Conservation (phyloP, 306 rosid genomes). For the Echinosophora koreensis region DNA sequence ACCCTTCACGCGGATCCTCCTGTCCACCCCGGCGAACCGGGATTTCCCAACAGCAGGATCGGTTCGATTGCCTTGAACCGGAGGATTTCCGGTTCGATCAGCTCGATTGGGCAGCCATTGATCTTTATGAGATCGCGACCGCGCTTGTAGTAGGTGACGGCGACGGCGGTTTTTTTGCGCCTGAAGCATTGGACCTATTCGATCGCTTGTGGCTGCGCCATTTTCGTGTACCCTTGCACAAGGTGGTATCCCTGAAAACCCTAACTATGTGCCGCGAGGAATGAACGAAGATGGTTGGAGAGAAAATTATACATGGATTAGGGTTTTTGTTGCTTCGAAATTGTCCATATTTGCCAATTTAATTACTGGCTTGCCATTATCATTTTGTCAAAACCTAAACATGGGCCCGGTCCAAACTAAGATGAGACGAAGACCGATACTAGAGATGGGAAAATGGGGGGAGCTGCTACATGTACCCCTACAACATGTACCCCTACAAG, state of each 20-base stretch:
- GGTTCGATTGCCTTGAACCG: conserved; percentile 88
- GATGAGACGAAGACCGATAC: neutral
- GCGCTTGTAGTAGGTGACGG: conserved; percentile 88
- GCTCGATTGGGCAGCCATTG: conserved; percentile 88
- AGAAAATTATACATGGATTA: neutral
- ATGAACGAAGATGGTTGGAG: fast-evolving
- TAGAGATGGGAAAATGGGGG: no score
- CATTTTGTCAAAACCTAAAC: no score
- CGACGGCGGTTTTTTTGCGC: conserved; percentile 90
- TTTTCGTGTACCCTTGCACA: neutral
- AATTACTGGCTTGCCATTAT: conserved; percentile 1
- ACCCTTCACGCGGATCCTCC: conserved; percentile 82
- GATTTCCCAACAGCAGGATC: conserved; percentile 67
- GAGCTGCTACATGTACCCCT: no score
- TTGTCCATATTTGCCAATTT: neutral
- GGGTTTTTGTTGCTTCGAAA: conserved; percentile 11
- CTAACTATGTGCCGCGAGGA: neutral
- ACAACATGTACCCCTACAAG: no score
- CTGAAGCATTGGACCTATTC: conserved; percentile 90
- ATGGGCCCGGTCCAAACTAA: neutral
- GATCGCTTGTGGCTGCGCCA: conserved; percentile 44
- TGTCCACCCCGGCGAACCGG: conserved; percentile 80
- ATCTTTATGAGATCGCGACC: conserved; percentile 84
- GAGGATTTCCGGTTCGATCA: conserved; percentile 83
- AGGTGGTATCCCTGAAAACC: conserved; percentile 23